A percentile compares a stretch with the other conserved stretches of the same genome.
Evolutionary conservation across 768 basidiomycete genomes (phyloP).

Genomic region (Leccinum rimulosum): DNA sequence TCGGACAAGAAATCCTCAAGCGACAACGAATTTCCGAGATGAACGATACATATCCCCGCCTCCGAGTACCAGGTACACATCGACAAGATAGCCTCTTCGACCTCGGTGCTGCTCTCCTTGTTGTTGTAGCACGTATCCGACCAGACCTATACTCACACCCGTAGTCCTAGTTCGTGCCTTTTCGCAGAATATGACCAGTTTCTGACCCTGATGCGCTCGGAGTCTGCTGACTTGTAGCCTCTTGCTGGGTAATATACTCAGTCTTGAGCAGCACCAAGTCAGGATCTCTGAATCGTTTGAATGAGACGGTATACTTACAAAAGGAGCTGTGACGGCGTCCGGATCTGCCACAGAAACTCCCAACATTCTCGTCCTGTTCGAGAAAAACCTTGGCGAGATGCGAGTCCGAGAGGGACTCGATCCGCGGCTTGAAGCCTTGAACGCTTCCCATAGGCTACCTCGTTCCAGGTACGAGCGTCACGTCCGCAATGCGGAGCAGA

Average conservation of each 20-base stretch:
- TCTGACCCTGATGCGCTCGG: conserved; percentile 23
- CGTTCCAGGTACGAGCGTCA: conserved; percentile 22
- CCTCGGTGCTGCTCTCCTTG: conserved; percentile 25
- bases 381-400: conserved; percentile 16
- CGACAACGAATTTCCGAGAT: conserved; percentile 20
- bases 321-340: conserved; percentile 14
- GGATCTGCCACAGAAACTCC: conserved; percentile 18
- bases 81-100: conserved; percentile 29
- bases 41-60: conserved; percentile 22
- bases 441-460: conserved; percentile 23
- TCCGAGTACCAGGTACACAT: conserved; percentile 24
- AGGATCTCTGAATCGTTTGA: background rate
- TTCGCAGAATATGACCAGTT: conserved; percentile 27
- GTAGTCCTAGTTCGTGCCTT: conserved; percentile 24
- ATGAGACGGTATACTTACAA: conserved; percentile 10
- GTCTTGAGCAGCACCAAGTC: conserved; percentile 12
- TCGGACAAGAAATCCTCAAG: conserved; percentile 24
- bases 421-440: conserved; percentile 18
- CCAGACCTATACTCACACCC: conserved; percentile 29
- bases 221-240: conserved; percentile 11
- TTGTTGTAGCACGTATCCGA: conserved; percentile 29
- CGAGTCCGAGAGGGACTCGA: conserved; percentile 19
- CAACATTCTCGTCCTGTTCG: conserved; percentile 24
- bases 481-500: conserved; percentile 22
- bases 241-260: conserved; percentile 18